These are phyloP conservation scores for Elsinoe fawcettii DNA, from an alignment of 2,329 filamentous ascomycete genomes.

Conservation along the genomic window DNA sequence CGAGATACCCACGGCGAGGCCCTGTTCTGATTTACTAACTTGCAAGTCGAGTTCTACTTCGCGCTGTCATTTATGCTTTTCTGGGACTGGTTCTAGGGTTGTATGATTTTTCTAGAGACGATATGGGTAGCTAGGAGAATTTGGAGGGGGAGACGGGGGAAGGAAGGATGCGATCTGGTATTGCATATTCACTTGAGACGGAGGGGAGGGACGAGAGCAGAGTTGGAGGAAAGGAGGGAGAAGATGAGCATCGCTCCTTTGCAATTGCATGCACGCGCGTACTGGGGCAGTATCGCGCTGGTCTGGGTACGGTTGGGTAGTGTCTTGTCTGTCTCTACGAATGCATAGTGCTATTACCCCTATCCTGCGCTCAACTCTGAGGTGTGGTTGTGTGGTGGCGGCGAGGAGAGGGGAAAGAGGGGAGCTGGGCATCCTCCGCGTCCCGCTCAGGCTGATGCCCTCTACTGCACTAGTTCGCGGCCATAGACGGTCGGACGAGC, in stretches of 20 bases:
- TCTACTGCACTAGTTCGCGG: no score
- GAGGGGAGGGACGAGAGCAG: not conserved
- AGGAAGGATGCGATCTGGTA: conserved; percentile 3
- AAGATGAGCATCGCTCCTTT: not conserved
- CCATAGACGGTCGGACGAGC: not conserved
- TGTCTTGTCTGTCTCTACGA: conserved; percentile 6
- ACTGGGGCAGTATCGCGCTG: not conserved
- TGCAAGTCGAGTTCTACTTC: not conserved
- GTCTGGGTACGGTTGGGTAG: not conserved
- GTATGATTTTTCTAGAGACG: not conserved
- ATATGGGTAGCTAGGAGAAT: not conserved
- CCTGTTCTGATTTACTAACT: not conserved
- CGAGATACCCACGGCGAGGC: conserved; percentile 16
- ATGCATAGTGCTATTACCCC: not conserved
- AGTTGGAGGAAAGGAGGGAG: not conserved
- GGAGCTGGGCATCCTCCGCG: not conserved
- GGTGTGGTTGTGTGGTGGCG: not conserved
- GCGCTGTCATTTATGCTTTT: not conserved
- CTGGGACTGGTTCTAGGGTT: not conserved
- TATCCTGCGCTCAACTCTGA: not conserved
- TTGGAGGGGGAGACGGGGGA: not conserved
- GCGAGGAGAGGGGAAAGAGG: not conserved
- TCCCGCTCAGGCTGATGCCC: no score
- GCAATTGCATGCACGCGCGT: not conserved
- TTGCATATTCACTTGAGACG: not conserved